Evolutionary conservation across 768 basidiomycete species (phyloP).

Genomic region (Scleroderma citrinum): DNA sequence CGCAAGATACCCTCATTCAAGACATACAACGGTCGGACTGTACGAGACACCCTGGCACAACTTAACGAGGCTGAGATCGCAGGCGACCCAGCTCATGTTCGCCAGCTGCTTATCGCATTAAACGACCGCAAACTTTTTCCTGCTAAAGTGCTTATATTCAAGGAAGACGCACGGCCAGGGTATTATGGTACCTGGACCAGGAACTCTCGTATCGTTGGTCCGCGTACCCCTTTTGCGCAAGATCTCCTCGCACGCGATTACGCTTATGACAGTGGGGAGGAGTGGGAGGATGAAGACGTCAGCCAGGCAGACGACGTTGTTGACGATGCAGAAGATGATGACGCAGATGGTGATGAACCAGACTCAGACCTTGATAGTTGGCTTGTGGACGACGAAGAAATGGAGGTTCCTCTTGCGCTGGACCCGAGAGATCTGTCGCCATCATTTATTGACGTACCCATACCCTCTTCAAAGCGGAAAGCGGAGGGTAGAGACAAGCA

Average conservation of each 20-base stretch:
- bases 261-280: slow-evolving; percentile 88
- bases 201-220: slow-evolving; percentile 68
- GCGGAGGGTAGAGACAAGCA: slow-evolving; percentile 43
- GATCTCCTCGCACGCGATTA: slow-evolving; percentile 83
- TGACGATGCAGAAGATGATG: slow-evolving; percentile 55
- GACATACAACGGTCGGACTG: slow-evolving; percentile 26
- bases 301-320: slow-evolving; percentile 76
- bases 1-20: slow-evolving; percentile 21
- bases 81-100: slow-evolving; percentile 65
- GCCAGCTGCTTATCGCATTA: slow-evolving; percentile 56
- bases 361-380: slow-evolving; percentile 36
- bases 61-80: slow-evolving; percentile 75
- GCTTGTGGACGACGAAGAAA: slow-evolving; percentile 62
- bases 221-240: slow-evolving; percentile 75
- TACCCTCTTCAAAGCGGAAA: slow-evolving; percentile 59
- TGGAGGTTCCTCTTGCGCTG: slow-evolving; percentile 48
- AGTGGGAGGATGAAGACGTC: slow-evolving; percentile 88
- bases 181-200: slow-evolving; percentile 95
- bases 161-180: slow-evolving; percentile 81
- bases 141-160: slow-evolving; percentile 80
- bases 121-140: slow-evolving; percentile 57
- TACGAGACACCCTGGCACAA: slow-evolving; percentile 50
- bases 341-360: slow-evolving; percentile 51
- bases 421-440: slow-evolving; percentile 34
- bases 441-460: slow-evolving; percentile 25